Evolutionary conservation across 2,329 filamentous ascomycete species (phyloP).

Genomic region (Chaetomiaceae sp.): DNA sequence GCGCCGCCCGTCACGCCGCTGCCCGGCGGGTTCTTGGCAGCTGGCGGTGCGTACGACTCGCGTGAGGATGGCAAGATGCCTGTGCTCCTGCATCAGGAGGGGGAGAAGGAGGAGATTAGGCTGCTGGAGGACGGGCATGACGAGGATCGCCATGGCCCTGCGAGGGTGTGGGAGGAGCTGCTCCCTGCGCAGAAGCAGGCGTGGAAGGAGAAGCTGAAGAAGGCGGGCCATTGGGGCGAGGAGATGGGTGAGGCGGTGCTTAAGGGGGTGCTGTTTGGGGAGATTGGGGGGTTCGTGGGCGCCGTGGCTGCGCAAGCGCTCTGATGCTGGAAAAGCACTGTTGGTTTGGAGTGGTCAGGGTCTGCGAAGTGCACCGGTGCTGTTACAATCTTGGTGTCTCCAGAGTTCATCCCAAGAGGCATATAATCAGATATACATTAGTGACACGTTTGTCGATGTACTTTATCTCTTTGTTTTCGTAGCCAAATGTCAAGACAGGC

Average conservation of each 20-base stretch:
- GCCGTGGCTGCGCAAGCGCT: constrained; percentile 33
- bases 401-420: no score
- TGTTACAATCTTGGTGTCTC: no score
- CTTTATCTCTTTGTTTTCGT: no score
- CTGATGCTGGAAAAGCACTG: not conserved
- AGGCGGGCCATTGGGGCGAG: constrained; percentile 73
- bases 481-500: no score
- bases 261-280: constrained; percentile 69
- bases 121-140: constrained; percentile 35
- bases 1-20: not conserved
- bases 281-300: constrained; percentile 59
- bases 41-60: not conserved
- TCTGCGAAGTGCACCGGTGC: no score
- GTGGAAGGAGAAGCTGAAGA: constrained; percentile 64
- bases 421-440: no score
- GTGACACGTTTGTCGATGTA: no score
- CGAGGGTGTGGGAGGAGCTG: constrained; percentile 67
- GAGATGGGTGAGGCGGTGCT: constrained; percentile 71
- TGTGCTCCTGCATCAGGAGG: constrained; percentile 23
- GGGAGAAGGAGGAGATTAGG: constrained; percentile 36
- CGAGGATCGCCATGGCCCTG: constrained; percentile 42
- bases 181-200: constrained; percentile 52
- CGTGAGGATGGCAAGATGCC: no score
- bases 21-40: not conserved
- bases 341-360: not conserved